Conservation (phyloP, 345 rosid genomes). For the Combretum micranthum region DNA sequence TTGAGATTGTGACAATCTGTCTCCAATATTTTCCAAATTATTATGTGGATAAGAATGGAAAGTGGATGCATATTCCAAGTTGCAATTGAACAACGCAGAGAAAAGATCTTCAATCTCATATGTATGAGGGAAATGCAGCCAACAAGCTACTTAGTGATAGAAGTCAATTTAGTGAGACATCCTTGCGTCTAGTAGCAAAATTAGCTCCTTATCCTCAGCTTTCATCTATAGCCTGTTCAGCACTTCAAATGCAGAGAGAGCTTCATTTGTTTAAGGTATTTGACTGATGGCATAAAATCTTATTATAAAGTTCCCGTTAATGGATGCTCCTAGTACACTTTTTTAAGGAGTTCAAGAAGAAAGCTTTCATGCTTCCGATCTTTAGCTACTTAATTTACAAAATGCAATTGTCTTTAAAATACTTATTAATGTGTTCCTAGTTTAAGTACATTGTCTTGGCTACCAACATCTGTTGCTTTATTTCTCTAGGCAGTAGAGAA, state of each 20-base stretch:
- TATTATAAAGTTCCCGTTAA: too few species aligned
- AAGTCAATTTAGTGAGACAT: too few species aligned
- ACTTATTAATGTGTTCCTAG: too few species aligned
- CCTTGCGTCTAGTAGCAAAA: not conserved
- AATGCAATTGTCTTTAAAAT: too few species aligned
- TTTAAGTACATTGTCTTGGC: too few species aligned
- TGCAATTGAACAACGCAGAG: not conserved
- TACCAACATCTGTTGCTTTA: too few species aligned
- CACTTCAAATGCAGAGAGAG: constrained; percentile 11
- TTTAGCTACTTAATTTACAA: too few species aligned
- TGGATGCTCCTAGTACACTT: too few species aligned
- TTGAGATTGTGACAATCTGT: not conserved
- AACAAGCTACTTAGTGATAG: not conserved
- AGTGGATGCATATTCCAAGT: not conserved
- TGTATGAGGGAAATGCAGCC: not conserved
- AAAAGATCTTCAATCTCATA: constrained; percentile 3
- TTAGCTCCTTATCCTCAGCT: not conserved
- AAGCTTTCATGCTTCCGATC: too few species aligned
- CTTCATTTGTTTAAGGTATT: constrained; percentile 13
- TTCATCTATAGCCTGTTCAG: constrained; percentile 5
- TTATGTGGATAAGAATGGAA: too few species aligned
- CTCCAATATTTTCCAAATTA: not conserved
- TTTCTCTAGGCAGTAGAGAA: not conserved
- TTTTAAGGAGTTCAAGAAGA: too few species aligned
- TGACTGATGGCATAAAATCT: not conserved